phyloP scores from a whole-genome alignment of 495 filamentous ascomycete genomes.

The Penicillium desertorum region DNA sequence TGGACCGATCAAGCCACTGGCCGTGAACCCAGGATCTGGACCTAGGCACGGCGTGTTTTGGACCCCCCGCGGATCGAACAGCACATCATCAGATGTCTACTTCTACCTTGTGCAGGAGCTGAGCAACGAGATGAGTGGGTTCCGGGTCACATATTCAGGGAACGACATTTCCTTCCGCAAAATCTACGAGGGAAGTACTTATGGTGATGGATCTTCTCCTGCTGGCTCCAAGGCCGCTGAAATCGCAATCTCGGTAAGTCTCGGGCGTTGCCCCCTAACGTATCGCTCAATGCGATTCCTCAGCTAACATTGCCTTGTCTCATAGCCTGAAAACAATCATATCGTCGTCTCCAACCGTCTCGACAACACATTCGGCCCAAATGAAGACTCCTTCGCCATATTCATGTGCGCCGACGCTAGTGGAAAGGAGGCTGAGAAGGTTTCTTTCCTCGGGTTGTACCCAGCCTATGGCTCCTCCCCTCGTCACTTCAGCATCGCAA shows the following conservation, averaged over 20 bases:
- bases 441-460: constrained; percentile 32
- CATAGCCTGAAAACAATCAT: constrained; percentile 23
- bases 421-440: constrained; percentile 23
- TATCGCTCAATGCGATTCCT: not conserved
- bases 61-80: constrained; percentile 24
- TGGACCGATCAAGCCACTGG: constrained; percentile 11
- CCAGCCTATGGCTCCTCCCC: constrained; percentile 42
- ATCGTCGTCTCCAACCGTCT: constrained; percentile 57
- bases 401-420: constrained; percentile 27
- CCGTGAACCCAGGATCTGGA: constrained; percentile 50
- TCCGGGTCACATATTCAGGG: constrained; percentile 47
- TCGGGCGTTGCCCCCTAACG: not conserved
- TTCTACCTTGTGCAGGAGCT: constrained; percentile 61
- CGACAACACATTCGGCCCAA: constrained; percentile 46
- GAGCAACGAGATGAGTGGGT: constrained; percentile 52
- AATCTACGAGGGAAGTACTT: constrained; percentile 44
- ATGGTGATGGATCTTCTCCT: constrained; percentile 39
- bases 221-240: constrained; percentile 54
- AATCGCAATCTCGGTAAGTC: constrained; percentile 57
- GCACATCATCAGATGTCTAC: constrained; percentile 36
- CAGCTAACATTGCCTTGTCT: not conserved
- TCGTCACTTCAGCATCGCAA: constrained; percentile 38
- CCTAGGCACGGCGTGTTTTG: constrained; percentile 62
- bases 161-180: constrained; percentile 39
- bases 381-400: constrained; percentile 46